These are phyloP conservation scores for Arabis hirsuta DNA, from an alignment of 345 rosid genomes.

Conservation along the genomic window DNA sequence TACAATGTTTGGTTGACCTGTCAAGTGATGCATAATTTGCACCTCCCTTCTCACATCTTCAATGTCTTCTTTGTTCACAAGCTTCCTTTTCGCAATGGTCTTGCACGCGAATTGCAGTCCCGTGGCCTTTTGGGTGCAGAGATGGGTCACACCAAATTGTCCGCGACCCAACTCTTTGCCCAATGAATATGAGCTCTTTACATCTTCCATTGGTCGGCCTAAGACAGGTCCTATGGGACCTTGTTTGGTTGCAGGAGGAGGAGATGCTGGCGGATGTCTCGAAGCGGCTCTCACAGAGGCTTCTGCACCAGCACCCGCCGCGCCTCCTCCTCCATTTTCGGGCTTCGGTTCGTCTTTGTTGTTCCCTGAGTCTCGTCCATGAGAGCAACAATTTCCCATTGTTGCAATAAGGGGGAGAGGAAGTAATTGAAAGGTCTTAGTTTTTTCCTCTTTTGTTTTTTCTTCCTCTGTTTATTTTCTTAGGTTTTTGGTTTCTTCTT, in stretches of 20 bases:
- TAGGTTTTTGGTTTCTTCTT: slow-evolving; percentile 41
- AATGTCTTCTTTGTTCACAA: slow-evolving; percentile 84
- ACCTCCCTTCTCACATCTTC: slow-evolving; percentile 95
- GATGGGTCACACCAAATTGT: slow-evolving; percentile 86
- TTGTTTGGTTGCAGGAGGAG: slow-evolving; percentile 48
- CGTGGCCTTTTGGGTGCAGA: slow-evolving; percentile 72
- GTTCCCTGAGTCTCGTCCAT: slow-evolving; percentile 46
- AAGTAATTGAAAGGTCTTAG: slow-evolving; percentile 25
- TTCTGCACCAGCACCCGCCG: slow-evolving; percentile 4
- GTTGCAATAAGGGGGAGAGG: slow-evolving; percentile 44
- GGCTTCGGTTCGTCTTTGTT: slow-evolving; percentile 35
- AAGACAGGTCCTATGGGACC: slow-evolving; percentile 70
- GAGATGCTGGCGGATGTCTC: slow-evolving; percentile 42
- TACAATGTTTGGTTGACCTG: slow-evolving; percentile 87
- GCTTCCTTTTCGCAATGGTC: slow-evolving; percentile 86
- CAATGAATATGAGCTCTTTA: slow-evolving; percentile 61
- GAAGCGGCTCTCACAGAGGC: slow-evolving; percentile 25
- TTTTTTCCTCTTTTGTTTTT: not conserved
- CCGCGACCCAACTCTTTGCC: slow-evolving; percentile 95
- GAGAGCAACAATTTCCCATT: slow-evolving; percentile 87
- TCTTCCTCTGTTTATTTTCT: slow-evolving; percentile 35
- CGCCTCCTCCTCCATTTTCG: slow-evolving; percentile 42
- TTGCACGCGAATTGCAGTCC: slow-evolving; percentile 90
- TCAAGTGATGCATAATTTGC: slow-evolving; percentile 90
- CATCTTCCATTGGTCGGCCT: slow-evolving; percentile 92